Evolutionary conservation across 164 flowering plant genomes (phyloP).

Genomic region (Magnolia sinica): DNA sequence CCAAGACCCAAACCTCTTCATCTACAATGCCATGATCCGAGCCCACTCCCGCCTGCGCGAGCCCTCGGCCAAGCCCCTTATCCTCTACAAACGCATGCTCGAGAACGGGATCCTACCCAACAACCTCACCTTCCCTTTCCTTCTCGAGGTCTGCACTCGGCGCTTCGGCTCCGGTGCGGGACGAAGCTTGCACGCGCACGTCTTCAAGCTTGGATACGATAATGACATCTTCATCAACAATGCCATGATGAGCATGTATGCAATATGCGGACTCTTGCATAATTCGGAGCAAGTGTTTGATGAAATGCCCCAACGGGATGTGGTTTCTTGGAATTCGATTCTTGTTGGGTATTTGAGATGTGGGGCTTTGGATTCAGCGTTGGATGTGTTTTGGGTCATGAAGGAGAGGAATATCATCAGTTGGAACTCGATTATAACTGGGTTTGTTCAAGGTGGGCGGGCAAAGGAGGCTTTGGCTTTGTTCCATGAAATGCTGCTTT

Average conservation of each 20-base stretch:
- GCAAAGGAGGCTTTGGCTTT: slow-evolving; percentile 20
- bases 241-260: slow-evolving; percentile 40
- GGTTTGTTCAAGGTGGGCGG: slow-evolving; percentile 24
- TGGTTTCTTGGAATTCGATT: slow-evolving; percentile 78
- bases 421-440: slow-evolving; percentile 28
- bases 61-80: slow-evolving; percentile 18
- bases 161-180: slow-evolving; percentile 30
- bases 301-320: slow-evolving; percentile 50
- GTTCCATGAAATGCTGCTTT: slow-evolving; percentile 21
- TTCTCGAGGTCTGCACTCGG: slow-evolving; percentile 50
- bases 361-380: slow-evolving; percentile 51
- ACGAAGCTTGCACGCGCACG: slow-evolving; percentile 42
- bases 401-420: slow-evolving; percentile 19
- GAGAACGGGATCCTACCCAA: slow-evolving; percentile 41
- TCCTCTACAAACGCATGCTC: slow-evolving; percentile 54
- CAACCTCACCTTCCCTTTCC: slow-evolving; percentile 61
- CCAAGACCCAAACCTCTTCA: slow-evolving; percentile 29
- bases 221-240: slow-evolving; percentile 46
- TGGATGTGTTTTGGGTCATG: slow-evolving; percentile 48
- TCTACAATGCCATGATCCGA: slow-evolving; percentile 65
- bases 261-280: slow-evolving; percentile 27
- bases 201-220: slow-evolving; percentile 37
- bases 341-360: slow-evolving; percentile 59
- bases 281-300: slow-evolving; percentile 50
- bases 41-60: slow-evolving; percentile 28